These are phyloP conservation scores for Sporothrix luriei DNA, from an alignment of 2,329 filamentous ascomycete species.

Conservation along the genomic window DNA sequence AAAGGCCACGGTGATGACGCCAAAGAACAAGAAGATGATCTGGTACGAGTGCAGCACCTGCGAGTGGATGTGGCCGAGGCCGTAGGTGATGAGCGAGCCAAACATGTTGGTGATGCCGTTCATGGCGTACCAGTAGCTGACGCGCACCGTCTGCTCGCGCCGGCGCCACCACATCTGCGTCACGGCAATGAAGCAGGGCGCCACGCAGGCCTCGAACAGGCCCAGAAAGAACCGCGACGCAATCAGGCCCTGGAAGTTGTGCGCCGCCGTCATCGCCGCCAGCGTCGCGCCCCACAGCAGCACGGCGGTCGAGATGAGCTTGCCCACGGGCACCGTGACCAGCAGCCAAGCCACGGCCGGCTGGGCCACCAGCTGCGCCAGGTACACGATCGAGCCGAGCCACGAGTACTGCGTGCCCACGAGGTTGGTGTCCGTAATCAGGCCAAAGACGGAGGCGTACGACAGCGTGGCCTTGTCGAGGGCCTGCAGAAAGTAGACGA, in stretches of 20 bases:
- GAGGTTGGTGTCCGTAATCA: constrained; percentile 34
- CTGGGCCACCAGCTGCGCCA: constrained; percentile 42
- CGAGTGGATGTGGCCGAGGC: constrained; percentile 60
- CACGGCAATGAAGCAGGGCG: constrained; percentile 59
- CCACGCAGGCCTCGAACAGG: constrained; percentile 44
- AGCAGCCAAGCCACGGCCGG: constrained; percentile 37
- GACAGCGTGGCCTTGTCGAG: constrained; percentile 38
- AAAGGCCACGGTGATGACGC: constrained; percentile 53
- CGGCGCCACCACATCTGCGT: constrained; percentile 65
- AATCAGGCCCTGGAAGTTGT: constrained; percentile 44
- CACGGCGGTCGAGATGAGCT: constrained; percentile 37
- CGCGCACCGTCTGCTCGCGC: constrained; percentile 60
- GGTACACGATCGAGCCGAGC: constrained; percentile 45
- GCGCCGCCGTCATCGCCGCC: constrained; percentile 39
- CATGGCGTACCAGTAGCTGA: constrained; percentile 63
- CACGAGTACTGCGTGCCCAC: constrained; percentile 36
- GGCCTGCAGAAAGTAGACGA: constrained; percentile 38
- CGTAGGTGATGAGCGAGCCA: constrained; percentile 60
- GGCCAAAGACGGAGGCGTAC: constrained; percentile 37
- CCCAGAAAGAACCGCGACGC: constrained; percentile 48
- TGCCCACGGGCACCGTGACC: constrained; percentile 39
- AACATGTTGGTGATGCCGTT: constrained; percentile 62
- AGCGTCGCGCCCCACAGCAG: constrained; percentile 39
- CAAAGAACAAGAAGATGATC: constrained; percentile 60
- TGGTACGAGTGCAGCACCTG: constrained; percentile 45